phyloP scores from a whole-genome alignment of 2,329 filamentous ascomycete genomes.

The Penicillium sp. region DNA sequence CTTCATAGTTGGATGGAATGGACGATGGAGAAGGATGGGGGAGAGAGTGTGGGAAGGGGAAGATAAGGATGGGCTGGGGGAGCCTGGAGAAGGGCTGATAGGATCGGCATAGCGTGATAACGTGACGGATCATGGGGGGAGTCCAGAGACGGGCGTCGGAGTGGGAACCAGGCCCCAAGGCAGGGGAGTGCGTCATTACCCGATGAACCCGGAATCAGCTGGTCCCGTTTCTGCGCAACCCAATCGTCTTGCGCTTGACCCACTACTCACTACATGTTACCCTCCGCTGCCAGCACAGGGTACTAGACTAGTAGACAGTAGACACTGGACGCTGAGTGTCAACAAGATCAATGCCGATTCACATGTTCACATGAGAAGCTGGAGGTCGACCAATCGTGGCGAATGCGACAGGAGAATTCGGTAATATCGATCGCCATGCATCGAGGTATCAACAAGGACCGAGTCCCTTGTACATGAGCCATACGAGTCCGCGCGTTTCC shows the following conservation, averaged over 20 bases:
- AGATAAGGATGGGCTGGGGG: slow-evolving; percentile 11
- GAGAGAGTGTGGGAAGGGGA: slow-evolving; percentile 11
- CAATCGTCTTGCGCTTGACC: slow-evolving; percentile 5
- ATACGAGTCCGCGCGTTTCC: not conserved
- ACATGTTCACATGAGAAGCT: too few species aligned
- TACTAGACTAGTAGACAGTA: too few species aligned
- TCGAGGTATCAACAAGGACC: too few species aligned
- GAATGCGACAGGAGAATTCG: too few species aligned
- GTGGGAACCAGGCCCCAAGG: too few species aligned
- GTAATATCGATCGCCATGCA: too few species aligned
- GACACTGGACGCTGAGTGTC: too few species aligned
- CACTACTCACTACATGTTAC: slow-evolving; percentile 5
- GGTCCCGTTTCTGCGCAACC: slow-evolving; percentile 2
- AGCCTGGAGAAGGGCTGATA: slow-evolving; percentile 20
- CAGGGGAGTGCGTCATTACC: slow-evolving; percentile 18
- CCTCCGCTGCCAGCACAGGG: not conserved
- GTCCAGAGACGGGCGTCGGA: too few species aligned
- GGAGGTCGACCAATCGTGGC: too few species aligned
- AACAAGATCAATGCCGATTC: too few species aligned
- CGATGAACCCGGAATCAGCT: slow-evolving; percentile 12
- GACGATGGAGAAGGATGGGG: slow-evolving; percentile 17
- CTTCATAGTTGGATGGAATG: slow-evolving; percentile 61
- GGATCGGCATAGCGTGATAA: slow-evolving; percentile 20
- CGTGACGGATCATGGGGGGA: slow-evolving; percentile 7
- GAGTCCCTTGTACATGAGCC: too few species aligned